A percentile compares a stretch with the other conserved stretches of the same genome.
These are phyloP conservation scores for Vachellia collinsii DNA, from an alignment of 306 rosid species.

Conservation along the genomic window DNA sequence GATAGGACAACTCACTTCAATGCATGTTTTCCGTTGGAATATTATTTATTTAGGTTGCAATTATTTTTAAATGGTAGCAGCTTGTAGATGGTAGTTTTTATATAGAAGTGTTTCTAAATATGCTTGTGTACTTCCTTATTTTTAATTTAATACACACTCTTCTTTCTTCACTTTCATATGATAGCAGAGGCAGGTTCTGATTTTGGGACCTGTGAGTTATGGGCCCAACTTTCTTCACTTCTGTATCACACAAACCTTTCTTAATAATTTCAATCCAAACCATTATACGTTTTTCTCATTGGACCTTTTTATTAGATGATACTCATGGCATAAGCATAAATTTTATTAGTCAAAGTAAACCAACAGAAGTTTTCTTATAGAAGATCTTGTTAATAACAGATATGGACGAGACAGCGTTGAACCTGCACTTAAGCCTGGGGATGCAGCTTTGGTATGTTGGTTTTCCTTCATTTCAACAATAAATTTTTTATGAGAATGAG, in stretches of 20 bases:
- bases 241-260: not conserved
- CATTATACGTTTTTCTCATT: not conserved
- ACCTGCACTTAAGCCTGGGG: slow-evolving; percentile 92
- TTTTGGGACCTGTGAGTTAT: not conserved
- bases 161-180: too few relatives aligned
- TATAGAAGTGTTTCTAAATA: too few relatives aligned
- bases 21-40: not conserved
- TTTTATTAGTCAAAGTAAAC: not conserved
- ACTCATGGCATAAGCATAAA: not conserved
- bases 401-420: slow-evolving; percentile 88
- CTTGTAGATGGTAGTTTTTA: too few relatives aligned
- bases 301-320: not conserved
- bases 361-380: slow-evolving; percentile 6
- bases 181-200: not conserved
- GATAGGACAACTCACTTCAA: not conserved
- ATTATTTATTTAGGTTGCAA: too few relatives aligned
- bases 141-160: too few relatives aligned
- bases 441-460: slow-evolving; percentile 72
- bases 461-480: slow-evolving; percentile 12
- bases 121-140: not conserved
- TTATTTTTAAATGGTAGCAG: too few relatives aligned
- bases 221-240: not conserved
- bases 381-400: slow-evolving; percentile 51
- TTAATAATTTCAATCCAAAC: not conserved
- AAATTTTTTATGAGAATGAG: not conserved